These are phyloP conservation scores for Meredithiella fracta DNA, from an alignment of 2,329 filamentous ascomycete genomes.

Conservation along the genomic window DNA sequence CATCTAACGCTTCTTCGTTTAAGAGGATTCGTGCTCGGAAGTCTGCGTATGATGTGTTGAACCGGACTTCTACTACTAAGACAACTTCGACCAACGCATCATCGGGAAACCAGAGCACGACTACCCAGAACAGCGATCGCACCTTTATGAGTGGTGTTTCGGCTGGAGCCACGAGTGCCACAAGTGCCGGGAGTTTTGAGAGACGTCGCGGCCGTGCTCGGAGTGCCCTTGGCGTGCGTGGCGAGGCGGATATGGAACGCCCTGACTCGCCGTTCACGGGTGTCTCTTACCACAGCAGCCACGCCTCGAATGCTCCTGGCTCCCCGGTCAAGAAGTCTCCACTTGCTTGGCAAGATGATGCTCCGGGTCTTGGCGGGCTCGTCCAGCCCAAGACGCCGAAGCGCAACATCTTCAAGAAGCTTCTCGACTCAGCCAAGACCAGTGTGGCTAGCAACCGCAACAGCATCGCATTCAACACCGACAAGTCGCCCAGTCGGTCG, in stretches of 20 bases:
- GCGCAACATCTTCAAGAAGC: slow-evolving; percentile 86
- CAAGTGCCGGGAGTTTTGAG: slow-evolving; percentile 84
- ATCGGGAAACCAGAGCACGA: slow-evolving; percentile 52
- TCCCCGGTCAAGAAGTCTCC: slow-evolving; percentile 34
- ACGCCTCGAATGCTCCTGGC: slow-evolving; percentile 41
- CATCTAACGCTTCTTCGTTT: slow-evolving; percentile 3
- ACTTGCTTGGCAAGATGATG: slow-evolving; percentile 48
- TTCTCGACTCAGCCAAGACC: slow-evolving; percentile 85
- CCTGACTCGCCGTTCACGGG: slow-evolving; percentile 54
- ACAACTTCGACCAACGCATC: slow-evolving; percentile 71
- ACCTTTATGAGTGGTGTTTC: slow-evolving; percentile 91
- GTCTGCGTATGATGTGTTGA: slow-evolving; percentile 67
- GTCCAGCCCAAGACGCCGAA: slow-evolving; percentile 61
- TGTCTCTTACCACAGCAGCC: slow-evolving; percentile 81
- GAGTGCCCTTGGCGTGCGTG: slow-evolving; percentile 45
- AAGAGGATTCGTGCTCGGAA: slow-evolving; percentile 45
- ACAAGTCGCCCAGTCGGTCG: slow-evolving; percentile 10
- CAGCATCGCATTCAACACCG: slow-evolving; percentile 49
- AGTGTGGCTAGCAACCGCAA: slow-evolving; percentile 78
- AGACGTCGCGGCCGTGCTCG: slow-evolving; percentile 51
- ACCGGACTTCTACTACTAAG: slow-evolving; percentile 73
- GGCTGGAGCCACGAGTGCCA: slow-evolving; percentile 80
- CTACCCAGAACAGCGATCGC: slow-evolving; percentile 60
- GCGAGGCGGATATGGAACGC: slow-evolving; percentile 35
- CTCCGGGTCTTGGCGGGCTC: slow-evolving; percentile 61